phyloP scores from a whole-genome alignment of 1,139 yeast genomes.

The Candida dubliniensis region DNA sequence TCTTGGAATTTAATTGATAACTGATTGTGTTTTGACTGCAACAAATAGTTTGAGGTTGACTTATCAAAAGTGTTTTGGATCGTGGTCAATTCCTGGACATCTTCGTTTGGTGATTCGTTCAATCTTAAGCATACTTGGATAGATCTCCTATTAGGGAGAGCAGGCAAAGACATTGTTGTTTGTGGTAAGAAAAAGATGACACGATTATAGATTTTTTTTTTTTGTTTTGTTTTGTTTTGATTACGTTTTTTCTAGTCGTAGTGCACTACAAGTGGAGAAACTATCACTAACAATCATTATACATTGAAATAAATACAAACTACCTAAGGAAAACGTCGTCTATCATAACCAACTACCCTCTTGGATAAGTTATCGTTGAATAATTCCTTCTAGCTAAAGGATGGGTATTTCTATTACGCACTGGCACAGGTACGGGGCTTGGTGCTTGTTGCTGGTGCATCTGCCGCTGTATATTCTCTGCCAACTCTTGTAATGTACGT shows the following conservation, averaged over 20 bases:
- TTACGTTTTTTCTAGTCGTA: background rate
- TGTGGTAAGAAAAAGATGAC: too few relatives aligned
- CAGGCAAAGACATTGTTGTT: background rate
- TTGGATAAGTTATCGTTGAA: background rate
- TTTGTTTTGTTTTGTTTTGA: background rate
- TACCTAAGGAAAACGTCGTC: too few relatives aligned
- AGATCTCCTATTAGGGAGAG: slow-evolving; percentile 28
- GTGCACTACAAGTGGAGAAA: too few relatives aligned
- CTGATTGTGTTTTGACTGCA: slow-evolving; percentile 37
- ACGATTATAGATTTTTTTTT: background rate
- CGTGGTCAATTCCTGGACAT: slow-evolving; percentile 5
- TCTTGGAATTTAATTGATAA: slow-evolving; percentile 29
- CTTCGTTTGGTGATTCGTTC: slow-evolving; percentile 20
- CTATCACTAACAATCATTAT: too few relatives aligned
- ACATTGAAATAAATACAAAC: too few relatives aligned
- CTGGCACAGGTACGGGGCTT: slow-evolving; percentile 20
- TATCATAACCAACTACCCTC: background rate
- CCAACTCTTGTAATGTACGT: slow-evolving; percentile 33
- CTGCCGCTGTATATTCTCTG: slow-evolving; percentile 23
- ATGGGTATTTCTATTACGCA: slow-evolving; percentile 3
- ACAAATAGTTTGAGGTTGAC: slow-evolving; percentile 29
- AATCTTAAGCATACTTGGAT: slow-evolving; percentile 30
- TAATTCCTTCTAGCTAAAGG: slow-evolving; percentile 4
- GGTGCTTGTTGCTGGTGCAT: slow-evolving; percentile 23
- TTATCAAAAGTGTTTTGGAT: slow-evolving; percentile 22